A percentile compares a stretch with the other conserved stretches of the same genome.
Conservation (phyloP, 139 green algal species). For the Tetratostichococcus sp. region DNA sequence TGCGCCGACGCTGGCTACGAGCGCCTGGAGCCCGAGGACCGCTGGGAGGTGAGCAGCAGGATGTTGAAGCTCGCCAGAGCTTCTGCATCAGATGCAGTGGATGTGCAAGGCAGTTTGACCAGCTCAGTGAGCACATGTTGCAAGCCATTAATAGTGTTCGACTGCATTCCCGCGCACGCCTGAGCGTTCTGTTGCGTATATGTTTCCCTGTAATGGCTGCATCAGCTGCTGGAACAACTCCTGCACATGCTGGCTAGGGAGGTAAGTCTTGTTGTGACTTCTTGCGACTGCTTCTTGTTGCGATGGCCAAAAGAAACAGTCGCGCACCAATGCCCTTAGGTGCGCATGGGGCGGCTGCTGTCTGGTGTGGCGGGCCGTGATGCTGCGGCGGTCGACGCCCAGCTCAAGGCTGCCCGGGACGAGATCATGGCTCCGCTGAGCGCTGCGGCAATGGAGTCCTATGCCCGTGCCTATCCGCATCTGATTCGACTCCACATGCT, state of each 20-base stretch:
- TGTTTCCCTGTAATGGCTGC: no score
- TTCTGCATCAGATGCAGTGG: no score
- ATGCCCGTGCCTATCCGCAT: constrained; percentile 81
- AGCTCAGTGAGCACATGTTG: no score
- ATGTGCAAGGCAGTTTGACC: no score
- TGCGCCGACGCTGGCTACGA: neutral
- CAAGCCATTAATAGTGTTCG: no score
- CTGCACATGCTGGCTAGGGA: no score
- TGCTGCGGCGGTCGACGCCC: constrained; percentile 19
- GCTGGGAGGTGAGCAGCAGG: constrained; percentile 62
- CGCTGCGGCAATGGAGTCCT: constrained; percentile 80
- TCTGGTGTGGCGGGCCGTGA: constrained; percentile 25
- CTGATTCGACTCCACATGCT: constrained; percentile 86
- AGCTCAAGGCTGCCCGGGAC: constrained; percentile 40
- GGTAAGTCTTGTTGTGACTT: no score
- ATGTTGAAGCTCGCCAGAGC: no score
- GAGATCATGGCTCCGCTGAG: constrained; percentile 70
- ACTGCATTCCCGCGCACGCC: no score
- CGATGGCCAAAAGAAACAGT: neutral
- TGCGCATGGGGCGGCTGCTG: constrained; percentile 61
- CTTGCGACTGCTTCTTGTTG: neutral
- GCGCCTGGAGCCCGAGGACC: constrained; percentile 32
- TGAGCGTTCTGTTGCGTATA: no score
- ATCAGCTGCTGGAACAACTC: no score
- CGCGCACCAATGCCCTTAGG: no score